phyloP scores from a whole-genome alignment of 2,329 filamentous ascomycete species.

The Beauveria sp. region DNA sequence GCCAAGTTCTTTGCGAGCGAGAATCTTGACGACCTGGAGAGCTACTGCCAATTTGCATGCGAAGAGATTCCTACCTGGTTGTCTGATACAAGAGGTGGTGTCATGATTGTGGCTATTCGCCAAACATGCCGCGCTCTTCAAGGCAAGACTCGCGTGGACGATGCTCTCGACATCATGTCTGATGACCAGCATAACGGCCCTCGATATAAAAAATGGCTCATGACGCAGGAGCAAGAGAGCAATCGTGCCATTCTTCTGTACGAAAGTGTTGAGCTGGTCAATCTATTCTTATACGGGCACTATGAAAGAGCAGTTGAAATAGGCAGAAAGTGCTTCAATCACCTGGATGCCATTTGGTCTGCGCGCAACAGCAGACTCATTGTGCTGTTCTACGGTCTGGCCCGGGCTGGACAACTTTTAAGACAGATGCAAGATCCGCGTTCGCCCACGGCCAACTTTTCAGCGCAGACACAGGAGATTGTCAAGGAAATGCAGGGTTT shows the following conservation, averaged over 20 bases:
- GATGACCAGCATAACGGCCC: conserved; percentile 58
- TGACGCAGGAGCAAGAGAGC: conserved; percentile 45
- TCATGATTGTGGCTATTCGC: conserved; percentile 56
- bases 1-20: conserved; percentile 64
- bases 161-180: conserved; percentile 52
- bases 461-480: conserved; percentile 37
- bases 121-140: conserved; percentile 64
- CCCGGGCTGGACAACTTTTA: conserved; percentile 45
- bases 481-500: conserved; percentile 47
- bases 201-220: conserved; percentile 53
- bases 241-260: conserved; percentile 61
- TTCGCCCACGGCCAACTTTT: conserved; percentile 33
- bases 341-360: conserved; percentile 48
- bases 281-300: conserved; percentile 55
- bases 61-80: conserved; percentile 69
- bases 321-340: conserved; percentile 41
- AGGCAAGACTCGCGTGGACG: conserved; percentile 56
- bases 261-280: conserved; percentile 56
- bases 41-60: conserved; percentile 62
- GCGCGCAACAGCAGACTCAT: conserved; percentile 49
- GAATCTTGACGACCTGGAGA: conserved; percentile 61
- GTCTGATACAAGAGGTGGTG: conserved; percentile 62
- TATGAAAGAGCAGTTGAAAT: conserved; percentile 52
- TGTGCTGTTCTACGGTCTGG: conserved; percentile 53
- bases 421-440: conserved; percentile 41